Evolutionary conservation across 2,329 filamentous ascomycete genomes (phyloP), one percentile per base, ranked within the genome.

Genomic region (Xylariaceae sp.): DNA sequence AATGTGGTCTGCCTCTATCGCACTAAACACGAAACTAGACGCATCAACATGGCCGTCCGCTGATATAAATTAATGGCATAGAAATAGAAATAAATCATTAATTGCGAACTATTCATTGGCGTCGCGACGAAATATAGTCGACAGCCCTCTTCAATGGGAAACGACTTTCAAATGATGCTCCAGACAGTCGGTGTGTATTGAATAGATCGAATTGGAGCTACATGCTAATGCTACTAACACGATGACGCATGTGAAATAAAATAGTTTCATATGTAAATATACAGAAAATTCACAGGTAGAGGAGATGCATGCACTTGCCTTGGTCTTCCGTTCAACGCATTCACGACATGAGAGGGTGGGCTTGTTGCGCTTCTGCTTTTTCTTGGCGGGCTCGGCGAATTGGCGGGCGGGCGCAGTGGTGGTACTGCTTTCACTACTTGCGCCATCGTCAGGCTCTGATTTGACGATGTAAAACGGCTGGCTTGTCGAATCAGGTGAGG

Each of bases 301-400:
- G 26, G 26, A 56, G 50, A 64, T 49, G 43, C 50, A 40, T 44
- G 37, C 52, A 74, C 81, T 63, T 70, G 88, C 88, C 80, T 91
- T 93, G 20, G 89, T 93, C 75, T 93, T 93, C 64, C 89, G 80
- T 74, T 91, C 89, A 20, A 93, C 90, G 68, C 90, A 93, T 70
- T 91, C 89, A 59, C 87, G 83, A 67, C 90, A 93, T 47, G 88
- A 91, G 60, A 93, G 70, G 1, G 89, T 93, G 2, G 90, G 90
- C 72, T 93, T 93, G 74, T 93, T 93, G 46, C 90, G 84, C 77
- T 89, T 92, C 75, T 93, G 89, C 75, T 89, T 91, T 77, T 89
- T 90, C 71, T 76, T 81, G 10, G 76, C 69, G n/a, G 77, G 80
- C 43, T 77, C 65, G 41, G 59, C 47, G n/a, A 54, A 66, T 1